Base-by-base conservation (phyloP, 148 eudicot species). In the Cornus florida region DNA sequence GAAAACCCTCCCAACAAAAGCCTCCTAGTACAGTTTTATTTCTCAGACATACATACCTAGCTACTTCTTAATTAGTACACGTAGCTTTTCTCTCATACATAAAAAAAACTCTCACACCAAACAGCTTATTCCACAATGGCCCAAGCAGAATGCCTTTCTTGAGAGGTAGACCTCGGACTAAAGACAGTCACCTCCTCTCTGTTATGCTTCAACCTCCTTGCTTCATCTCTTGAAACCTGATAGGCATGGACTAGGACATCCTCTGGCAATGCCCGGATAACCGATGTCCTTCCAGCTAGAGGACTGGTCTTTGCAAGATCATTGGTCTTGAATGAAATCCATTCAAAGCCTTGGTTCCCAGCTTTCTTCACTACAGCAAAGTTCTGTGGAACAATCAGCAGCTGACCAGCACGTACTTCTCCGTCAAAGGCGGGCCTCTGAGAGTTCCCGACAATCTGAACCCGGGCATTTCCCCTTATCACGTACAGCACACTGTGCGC, bases 401-500 rank as follows among this genome's bases (percentile, higher is more conserved):
- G 53, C 53, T 75, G 70, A 13, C 78, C 78, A 33, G 59, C 23
- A 0, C 69, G 48, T 9, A 74, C 68, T 14, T 74, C 28, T 59
- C 69, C 69, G 8, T 74, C 69, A 4, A 59, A 33, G 67, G 46
- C 50, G 2, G 68, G 77, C 7, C 77, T 22, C 20, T 20, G 59
- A 17, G 46, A 32, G 24, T 20, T 10, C 14, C 77, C 77, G 8
- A 74, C 53, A 4, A 59, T 60, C 32, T 74, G 77, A 22, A 74
- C 77, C 3, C 20, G 46, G 7, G 68, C 69, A 5, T 46, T 74
- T 74, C 69, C 77, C 48, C 62, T 9, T 3, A 8, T 60, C 19
- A 74, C 20, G 10, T 59, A 74, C 17, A 60, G 32, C 28, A 75
- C 35, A 69, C 78, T 75, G 33, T 75, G 78, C 20, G 78, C 70